A percentile compares a stretch with the other conserved stretches of the same genome.
phyloP scores from a whole-genome alignment of 2,329 filamentous ascomycete genomes.

The Knoxdaviesia capensis region DNA sequence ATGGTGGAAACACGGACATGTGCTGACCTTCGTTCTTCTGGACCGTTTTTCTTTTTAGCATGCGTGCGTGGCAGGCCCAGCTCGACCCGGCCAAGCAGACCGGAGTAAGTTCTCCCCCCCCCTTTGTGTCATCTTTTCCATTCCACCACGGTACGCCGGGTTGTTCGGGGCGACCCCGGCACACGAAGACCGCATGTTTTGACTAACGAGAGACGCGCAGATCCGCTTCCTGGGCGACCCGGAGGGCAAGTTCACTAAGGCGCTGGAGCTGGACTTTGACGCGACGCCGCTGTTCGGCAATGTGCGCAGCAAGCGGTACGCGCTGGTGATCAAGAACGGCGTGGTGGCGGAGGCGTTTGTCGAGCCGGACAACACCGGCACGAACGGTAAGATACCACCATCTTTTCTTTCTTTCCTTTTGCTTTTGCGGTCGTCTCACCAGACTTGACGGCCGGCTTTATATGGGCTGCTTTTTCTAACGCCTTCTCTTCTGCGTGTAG shows the following conservation, averaged over 20 bases:
- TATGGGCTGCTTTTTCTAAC: no score
- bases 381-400: conserved; percentile 37
- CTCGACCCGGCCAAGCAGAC: conserved; percentile 58
- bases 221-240: conserved; percentile 82
- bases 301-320: conserved; percentile 71
- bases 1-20: background rate
- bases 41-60: conserved; percentile 27
- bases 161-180: background rate
- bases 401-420: background rate
- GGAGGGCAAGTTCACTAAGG: conserved; percentile 58
- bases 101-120: conserved; percentile 38
- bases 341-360: conserved; percentile 66
- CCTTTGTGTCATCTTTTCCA: background rate
- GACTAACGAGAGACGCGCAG: conserved; percentile 18
- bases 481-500: conserved; percentile 10
- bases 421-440: background rate
- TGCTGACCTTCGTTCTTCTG: background rate
- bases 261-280: conserved; percentile 69
- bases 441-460: background rate
- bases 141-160: background rate
- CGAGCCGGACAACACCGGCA: conserved; percentile 75
- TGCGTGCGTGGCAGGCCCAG: conserved; percentile 70
- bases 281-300: conserved; percentile 62
- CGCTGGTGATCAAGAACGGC: conserved; percentile 63
- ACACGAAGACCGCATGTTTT: background rate